Percentiles rank a stretch among this genome's conserved stretches.
Conservation (phyloP, 805 yeast species). For the Wickerhamiella lipophila region DNA sequence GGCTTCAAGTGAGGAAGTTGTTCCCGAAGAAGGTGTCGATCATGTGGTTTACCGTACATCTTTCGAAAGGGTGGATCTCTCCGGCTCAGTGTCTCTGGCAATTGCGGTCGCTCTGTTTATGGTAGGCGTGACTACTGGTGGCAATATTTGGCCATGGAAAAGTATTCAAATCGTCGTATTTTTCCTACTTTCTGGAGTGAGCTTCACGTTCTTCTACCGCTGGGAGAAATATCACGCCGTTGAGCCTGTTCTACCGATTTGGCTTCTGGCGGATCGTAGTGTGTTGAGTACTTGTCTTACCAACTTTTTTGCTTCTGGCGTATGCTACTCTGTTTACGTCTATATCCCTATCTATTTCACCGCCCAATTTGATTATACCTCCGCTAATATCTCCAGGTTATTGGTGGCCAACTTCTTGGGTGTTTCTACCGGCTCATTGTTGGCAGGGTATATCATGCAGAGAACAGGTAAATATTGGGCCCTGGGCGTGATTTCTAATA, state of each 20-base stretch:
- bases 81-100: conserved; percentile 53
- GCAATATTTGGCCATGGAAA: conserved; percentile 38
- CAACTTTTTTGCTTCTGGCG: conserved; percentile 62
- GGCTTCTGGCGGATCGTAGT: conserved; percentile 43
- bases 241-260: conserved; percentile 59
- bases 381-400: conserved; percentile 67
- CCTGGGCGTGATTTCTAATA: conserved; percentile 34
- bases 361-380: conserved; percentile 49
- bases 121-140: conserved; percentile 56
- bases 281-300: conserved; percentile 54
- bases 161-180: conserved; percentile 22
- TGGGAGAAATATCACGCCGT: conserved; percentile 40
- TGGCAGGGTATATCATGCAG: conserved; percentile 55
- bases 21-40: conserved; percentile 23
- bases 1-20: conserved; percentile 14
- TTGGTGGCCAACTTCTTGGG: conserved; percentile 46
- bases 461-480: conserved; percentile 51
- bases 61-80: conserved; percentile 49
- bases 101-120: conserved; percentile 43
- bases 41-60: conserved; percentile 33
- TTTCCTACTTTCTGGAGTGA: conserved; percentile 25
- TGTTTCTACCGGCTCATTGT: conserved; percentile 52
- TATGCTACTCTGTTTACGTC: conserved; percentile 47
- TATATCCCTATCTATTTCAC: conserved; percentile 62
- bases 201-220: conserved; percentile 34